phyloP scores from a whole-genome alignment of 225 moss, liverwort and hornwort genomes.

The Asterella californica region DNA sequence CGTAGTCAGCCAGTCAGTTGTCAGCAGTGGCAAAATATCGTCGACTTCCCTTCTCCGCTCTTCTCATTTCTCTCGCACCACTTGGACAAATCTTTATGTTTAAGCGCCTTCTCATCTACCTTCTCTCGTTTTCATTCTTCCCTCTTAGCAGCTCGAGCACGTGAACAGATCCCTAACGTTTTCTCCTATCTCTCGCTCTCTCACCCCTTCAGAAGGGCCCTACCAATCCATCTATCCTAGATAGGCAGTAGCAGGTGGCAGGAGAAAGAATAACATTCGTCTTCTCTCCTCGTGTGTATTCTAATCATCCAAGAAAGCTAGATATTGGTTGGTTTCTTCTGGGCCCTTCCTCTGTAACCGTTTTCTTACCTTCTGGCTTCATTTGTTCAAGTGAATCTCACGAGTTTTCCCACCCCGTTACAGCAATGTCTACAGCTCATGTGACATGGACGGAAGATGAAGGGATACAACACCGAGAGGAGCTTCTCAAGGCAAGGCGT shows the following conservation, averaged over 20 bases:
- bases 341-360: slow-evolving; percentile 4
- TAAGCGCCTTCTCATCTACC: neutral
- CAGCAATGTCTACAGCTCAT: neutral
- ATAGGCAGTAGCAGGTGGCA: neutral
- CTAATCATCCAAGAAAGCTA: neutral
- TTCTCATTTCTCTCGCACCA: neutral
- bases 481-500: neutral
- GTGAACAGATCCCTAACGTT: neutral
- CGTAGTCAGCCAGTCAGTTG: neutral
- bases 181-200: neutral
- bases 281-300: neutral
- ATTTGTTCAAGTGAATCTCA: neutral
- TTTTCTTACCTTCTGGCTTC: slow-evolving; percentile 1
- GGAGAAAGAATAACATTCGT: neutral
- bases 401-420: neutral
- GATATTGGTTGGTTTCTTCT: neutral
- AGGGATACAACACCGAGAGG: too few species aligned
- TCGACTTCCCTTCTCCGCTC: too few species aligned
- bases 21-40: neutral
- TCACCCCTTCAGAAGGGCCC: neutral
- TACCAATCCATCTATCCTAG: neutral
- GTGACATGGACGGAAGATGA: neutral
- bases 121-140: neutral
- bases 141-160: neutral
- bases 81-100: neutral